Conservation (phyloP, 2,329 filamentous ascomycete species). For the Apiospora hydei region DNA sequence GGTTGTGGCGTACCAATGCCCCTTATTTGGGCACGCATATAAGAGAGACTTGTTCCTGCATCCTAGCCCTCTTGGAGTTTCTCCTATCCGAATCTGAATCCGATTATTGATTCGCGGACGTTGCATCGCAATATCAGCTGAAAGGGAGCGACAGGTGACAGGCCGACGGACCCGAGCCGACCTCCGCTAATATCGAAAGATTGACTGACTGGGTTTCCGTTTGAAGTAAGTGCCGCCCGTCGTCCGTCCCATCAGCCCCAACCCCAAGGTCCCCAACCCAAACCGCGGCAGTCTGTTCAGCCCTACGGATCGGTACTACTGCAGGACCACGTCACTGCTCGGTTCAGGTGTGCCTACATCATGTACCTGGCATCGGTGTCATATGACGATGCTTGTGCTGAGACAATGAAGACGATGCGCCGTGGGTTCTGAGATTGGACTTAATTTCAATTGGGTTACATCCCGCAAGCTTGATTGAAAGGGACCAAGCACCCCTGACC, state of each 20-base stretch:
- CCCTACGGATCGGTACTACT: conserved; percentile 19
- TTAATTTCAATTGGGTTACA: conserved; percentile 13
- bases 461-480: conserved; percentile 16
- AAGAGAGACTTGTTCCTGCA: not conserved
- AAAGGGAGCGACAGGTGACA: not conserved
- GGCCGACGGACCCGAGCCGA: not conserved
- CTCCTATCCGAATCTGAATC: not conserved
- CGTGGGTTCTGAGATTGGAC: not conserved
- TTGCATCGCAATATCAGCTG: not conserved
- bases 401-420: not conserved
- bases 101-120: not conserved
- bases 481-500: not conserved
- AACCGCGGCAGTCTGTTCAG: conserved; percentile 2
- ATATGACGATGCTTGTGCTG: not conserved
- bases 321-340: conserved; percentile 11
- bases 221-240: not conserved
- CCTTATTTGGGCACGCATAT: not conserved
- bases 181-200: not conserved
- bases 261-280: not conserved
- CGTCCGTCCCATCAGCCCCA: not conserved
- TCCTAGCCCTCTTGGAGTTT: not conserved
- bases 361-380: not conserved
- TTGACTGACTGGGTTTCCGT: not conserved
- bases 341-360: not conserved
- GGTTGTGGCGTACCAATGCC: not conserved